Base-by-base conservation (phyloP, 2,329 filamentous ascomycete genomes). In the Hawksworthiomyces lignivorus region DNA sequence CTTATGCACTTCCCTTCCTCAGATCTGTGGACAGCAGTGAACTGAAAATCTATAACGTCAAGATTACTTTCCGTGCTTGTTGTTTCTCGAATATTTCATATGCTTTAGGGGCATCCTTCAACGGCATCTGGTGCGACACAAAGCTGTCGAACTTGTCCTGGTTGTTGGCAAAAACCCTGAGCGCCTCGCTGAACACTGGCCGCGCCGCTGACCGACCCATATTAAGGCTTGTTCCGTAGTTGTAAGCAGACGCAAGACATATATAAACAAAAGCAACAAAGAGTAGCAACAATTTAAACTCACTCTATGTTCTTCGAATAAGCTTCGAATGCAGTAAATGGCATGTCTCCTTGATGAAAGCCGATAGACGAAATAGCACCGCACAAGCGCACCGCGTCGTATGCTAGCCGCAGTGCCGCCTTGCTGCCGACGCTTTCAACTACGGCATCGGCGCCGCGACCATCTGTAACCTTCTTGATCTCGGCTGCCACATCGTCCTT, bases 161-260 rank as follows among this genome's bases (percentile, higher is more conserved):
- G 34, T 36, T 36, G 15, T 26, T 26, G 8, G 33, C 28, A 20
- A 43, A 36, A 10, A 43, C 33, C 20, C 33, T 26, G 20, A 43
- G 40, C 12, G 41, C 41, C 19, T 39, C 41, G 5, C 6, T n/a
- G 21, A 44, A 44, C 7, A 44, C 35, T 8, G 24, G 30, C 3
- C 36, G 29, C 4, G 36, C 36, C 4, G 41, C 32, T 9, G 41
- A 29, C 5, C 36, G 41, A 14, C 41, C 41, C 27, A 39, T 37
- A 31, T 44, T 44, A n/a, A 44, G 31, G 21, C 41, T 44, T 5
- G 14, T 14, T 82, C n/a, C n/a, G n/a, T n/a, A n/a, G n/a, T n/a
- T 78, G 76, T 82, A 47, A 27, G 37, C 14, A 19, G 11, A 18
- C n/a, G n/a, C n/a, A n/a, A n/a, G n/a, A n/a, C n/a, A n/a, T n/a